Percentiles rank a stretch among this genome's conserved stretches.
These are phyloP conservation scores for Mucor irregularis DNA, from an alignment of 371 early-diverging fungal genomes.

Conservation along the genomic window DNA sequence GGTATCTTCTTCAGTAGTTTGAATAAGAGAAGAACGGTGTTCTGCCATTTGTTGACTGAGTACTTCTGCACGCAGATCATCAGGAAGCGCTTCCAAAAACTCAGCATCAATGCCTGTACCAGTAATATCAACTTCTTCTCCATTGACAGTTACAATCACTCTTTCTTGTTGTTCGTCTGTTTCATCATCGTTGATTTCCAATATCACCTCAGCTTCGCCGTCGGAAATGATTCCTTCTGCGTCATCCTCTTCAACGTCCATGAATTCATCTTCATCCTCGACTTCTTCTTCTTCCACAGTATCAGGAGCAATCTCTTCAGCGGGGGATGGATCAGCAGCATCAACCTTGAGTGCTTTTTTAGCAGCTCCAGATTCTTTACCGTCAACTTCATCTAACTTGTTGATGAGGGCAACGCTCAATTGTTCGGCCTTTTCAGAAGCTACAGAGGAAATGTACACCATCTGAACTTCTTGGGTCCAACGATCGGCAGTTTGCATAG, in stretches of 20 bases:
- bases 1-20: slow-evolving; percentile 39
- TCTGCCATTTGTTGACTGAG: slow-evolving; percentile 64
- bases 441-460: slow-evolving; percentile 60
- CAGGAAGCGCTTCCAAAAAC: slow-evolving; percentile 95
- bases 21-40: slow-evolving; percentile 14
- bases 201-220: slow-evolving; percentile 35
- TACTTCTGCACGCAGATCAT: slow-evolving; percentile 93
- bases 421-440: slow-evolving; percentile 50
- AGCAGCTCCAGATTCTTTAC: neutral
- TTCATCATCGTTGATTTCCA: neutral
- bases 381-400: neutral
- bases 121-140: slow-evolving; percentile 81
- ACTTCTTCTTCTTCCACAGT: neutral
- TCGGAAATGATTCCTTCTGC: slow-evolving; percentile 17
- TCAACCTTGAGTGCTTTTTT: neutral
- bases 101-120: slow-evolving; percentile 93
- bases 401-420: slow-evolving; percentile 15
- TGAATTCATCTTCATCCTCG: neutral
- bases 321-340: neutral
- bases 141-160: slow-evolving; percentile 53
- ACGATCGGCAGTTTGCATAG: slow-evolving; percentile 71
- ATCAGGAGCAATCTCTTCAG: too few species aligned
- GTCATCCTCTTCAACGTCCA: slow-evolving; percentile 12
- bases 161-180: slow-evolving; percentile 36
- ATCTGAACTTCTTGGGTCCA: slow-evolving; percentile 83